Conservation (phyloP, 1,284 basidiomycete species). For the Boletellus dicymbophilus region DNA sequence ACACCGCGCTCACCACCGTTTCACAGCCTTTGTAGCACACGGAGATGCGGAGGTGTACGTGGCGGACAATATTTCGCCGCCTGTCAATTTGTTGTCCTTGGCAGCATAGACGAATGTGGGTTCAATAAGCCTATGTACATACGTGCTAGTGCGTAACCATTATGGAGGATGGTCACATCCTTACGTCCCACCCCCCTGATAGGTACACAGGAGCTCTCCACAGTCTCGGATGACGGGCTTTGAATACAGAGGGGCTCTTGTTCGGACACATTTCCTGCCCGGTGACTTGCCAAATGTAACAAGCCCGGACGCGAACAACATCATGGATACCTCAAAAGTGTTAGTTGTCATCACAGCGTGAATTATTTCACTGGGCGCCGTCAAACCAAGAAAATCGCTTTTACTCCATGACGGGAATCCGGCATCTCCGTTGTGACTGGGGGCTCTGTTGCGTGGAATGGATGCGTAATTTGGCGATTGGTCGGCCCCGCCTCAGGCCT, state of each 20-base stretch:
- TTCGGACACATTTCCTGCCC: constrained; percentile 2
- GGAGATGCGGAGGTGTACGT: too few relatives aligned
- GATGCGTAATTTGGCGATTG: constrained; percentile 25
- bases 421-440: background rate
- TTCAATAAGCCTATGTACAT: background rate
- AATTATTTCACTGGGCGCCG: background rate
- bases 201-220: background rate
- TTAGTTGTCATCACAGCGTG: background rate
- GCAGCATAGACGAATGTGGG: too few relatives aligned
- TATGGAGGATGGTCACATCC: too few relatives aligned
- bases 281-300: background rate
- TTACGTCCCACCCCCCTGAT: background rate
- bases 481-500: constrained; percentile 1
- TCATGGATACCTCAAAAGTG: constrained; percentile 4
- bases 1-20: too few relatives aligned
- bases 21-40: too few relatives aligned
- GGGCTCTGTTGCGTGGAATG: background rate
- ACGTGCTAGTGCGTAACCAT: background rate
- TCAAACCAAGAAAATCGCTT: constrained; percentile 20
- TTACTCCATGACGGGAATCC: background rate
- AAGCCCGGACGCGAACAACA: constrained; percentile 7
- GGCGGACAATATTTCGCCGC: background rate
- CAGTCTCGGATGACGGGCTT: background rate
- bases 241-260: background rate
- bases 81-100: background rate